A percentile compares a stretch with the other conserved stretches of the same genome.
phyloP scores from a whole-genome alignment of 164 flowering plant genomes.

The Cinnamomum micranthum region DNA sequence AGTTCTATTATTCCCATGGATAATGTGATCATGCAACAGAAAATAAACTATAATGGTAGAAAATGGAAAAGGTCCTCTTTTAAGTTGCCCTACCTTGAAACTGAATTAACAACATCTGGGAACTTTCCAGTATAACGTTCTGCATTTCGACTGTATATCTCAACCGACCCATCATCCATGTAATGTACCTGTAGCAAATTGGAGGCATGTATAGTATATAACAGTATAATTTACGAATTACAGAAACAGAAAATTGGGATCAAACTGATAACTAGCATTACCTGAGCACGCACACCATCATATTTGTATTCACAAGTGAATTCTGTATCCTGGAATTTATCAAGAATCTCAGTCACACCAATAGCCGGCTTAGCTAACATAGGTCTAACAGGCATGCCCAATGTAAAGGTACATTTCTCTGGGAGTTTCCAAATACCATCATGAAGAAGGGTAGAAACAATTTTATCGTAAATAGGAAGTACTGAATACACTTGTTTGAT shows the following conservation, averaged over 20 bases:
- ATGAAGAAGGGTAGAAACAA: constrained; percentile 70
- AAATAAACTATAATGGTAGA: not conserved
- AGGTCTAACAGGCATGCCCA: constrained; percentile 93
- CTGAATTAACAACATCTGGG: constrained; percentile 78
- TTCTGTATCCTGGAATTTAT: constrained; percentile 83
- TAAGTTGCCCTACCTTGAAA: constrained; percentile 48
- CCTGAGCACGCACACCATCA: constrained; percentile 99
- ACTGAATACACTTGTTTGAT: constrained; percentile 90
- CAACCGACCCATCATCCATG: constrained; percentile 80
- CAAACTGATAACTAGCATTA: constrained; percentile 15
- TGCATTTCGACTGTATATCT: constrained; percentile 98
- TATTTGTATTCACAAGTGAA: constrained; percentile 98
- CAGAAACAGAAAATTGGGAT: not conserved
- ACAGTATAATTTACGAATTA: not conserved
- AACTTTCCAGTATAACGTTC: constrained; percentile 90
- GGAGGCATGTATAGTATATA: constrained; percentile 8
- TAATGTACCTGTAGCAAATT: constrained; percentile 63
- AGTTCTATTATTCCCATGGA: no score
- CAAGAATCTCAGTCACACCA: constrained; percentile 83
- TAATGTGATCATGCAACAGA: no score
- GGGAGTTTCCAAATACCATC: constrained; percentile 81
- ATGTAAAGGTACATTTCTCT: constrained; percentile 65
- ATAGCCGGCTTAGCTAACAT: constrained; percentile 98
- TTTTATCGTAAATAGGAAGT: constrained; percentile 81
- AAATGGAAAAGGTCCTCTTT: not conserved